These are phyloP conservation scores for Ophiosphaerella korrae DNA, from an alignment of 2,329 filamentous ascomycete genomes.

Conservation along the genomic window DNA sequence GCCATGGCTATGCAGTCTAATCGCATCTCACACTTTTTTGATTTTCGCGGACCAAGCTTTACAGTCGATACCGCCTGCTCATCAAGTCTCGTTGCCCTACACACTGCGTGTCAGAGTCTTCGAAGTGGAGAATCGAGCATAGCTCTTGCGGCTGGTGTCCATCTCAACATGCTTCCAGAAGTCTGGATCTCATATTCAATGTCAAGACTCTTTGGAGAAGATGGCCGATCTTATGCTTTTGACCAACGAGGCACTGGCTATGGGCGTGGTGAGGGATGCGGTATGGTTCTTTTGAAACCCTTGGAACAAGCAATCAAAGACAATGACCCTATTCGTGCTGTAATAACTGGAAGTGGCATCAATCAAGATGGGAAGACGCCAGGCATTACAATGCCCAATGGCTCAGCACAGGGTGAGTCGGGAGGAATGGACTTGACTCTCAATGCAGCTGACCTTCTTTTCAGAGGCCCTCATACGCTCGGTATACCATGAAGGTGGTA, in stretches of 20 bases:
- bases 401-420: slow-evolving; percentile 52
- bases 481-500: slow-evolving; percentile 26
- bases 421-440: not conserved
- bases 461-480: slow-evolving; percentile 24
- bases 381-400: slow-evolving; percentile 64
- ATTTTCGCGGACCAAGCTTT: slow-evolving; percentile 35
- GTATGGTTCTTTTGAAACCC: slow-evolving; percentile 63
- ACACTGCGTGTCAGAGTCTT: slow-evolving; percentile 36
- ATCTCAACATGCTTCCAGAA: slow-evolving; percentile 30
- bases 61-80: slow-evolving; percentile 44
- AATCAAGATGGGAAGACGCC: slow-evolving; percentile 61
- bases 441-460: not conserved
- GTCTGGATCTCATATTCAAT: slow-evolving; percentile 31
- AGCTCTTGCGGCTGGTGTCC: slow-evolving; percentile 28
- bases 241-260: slow-evolving; percentile 65
- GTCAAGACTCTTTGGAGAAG: slow-evolving; percentile 31
- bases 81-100: slow-evolving; percentile 31
- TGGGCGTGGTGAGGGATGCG: slow-evolving; percentile 67
- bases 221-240: slow-evolving; percentile 41
- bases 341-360: slow-evolving; percentile 50
- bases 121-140: slow-evolving; percentile 30
- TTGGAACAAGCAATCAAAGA: slow-evolving; percentile 62
- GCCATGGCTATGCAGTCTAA: slow-evolving; percentile 37
- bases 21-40: slow-evolving; percentile 38
- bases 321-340: slow-evolving; percentile 57